Evolutionary conservation across 2,329 filamentous ascomycete genomes (phyloP).

Genomic region (Pseudocercospora pini-densiflorae): DNA sequence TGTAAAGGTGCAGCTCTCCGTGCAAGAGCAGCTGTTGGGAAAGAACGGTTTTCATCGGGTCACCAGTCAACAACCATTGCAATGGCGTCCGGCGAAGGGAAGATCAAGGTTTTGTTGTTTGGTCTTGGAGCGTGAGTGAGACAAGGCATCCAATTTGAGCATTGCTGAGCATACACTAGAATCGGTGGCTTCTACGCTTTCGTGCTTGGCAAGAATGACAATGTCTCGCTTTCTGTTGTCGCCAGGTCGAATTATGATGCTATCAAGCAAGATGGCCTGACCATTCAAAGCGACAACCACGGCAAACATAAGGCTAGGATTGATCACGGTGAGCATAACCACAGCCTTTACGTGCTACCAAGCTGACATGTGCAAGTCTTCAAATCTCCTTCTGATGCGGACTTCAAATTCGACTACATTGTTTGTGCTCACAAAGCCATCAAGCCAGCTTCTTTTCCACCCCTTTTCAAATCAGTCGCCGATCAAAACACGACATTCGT

Average conservation of each 20-base stretch:
- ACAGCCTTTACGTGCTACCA: not conserved
- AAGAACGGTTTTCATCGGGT: not conserved
- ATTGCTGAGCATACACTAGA: conserved; percentile 37
- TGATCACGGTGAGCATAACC: conserved; percentile 23
- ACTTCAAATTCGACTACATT: conserved; percentile 51
- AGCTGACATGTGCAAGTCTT: conserved; percentile 44
- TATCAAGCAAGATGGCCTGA: conserved; percentile 48
- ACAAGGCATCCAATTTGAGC: not conserved
- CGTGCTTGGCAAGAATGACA: conserved; percentile 50
- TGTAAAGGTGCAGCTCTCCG: not conserved
- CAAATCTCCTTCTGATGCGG: conserved; percentile 40
- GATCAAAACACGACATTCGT: conserved; percentile 57
- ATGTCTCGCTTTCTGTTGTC: conserved; percentile 49
- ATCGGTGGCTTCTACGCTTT: conserved; percentile 65
- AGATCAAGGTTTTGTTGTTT: conserved; percentile 52
- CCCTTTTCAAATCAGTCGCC: conserved; percentile 46
- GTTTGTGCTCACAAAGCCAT: conserved; percentile 54
- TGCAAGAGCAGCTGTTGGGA: not conserved
- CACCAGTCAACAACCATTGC: not conserved
- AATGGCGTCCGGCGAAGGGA: conserved; percentile 15
- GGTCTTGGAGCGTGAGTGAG: conserved; percentile 58
- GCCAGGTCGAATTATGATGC: conserved; percentile 53
- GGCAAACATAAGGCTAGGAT: conserved; percentile 42
- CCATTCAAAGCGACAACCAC: conserved; percentile 48
- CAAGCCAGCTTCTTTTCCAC: conserved; percentile 41